Conservation (phyloP, 306 rosid genomes). For the Arachis hypogaea region DNA sequence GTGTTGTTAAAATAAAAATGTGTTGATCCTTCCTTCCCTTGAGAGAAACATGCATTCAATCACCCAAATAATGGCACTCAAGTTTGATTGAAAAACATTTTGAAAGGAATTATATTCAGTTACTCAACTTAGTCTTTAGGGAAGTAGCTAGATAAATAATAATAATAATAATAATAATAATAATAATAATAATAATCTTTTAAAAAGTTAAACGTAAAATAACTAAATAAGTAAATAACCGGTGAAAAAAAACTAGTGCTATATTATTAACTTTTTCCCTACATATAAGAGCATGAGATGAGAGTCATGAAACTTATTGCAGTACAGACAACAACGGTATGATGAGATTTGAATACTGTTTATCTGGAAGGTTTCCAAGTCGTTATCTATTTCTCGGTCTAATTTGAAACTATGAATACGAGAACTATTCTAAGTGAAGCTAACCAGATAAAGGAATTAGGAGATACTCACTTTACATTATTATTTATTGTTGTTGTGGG, state of each 20-base stretch:
- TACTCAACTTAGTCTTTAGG: not conserved
- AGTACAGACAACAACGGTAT: not conserved
- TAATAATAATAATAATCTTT: too few relatives aligned
- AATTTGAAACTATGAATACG: not conserved
- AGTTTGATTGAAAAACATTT: not conserved
- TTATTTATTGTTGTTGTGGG: not conserved
- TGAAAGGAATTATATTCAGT: not conserved
- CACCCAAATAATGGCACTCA: too few relatives aligned
- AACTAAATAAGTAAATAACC: not conserved
- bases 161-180: too few relatives aligned
- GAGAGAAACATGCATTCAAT: too few relatives aligned
- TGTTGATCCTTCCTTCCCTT: too few relatives aligned
- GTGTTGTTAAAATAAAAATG: too few relatives aligned
- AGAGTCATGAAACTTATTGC: not conserved
- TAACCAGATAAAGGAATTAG: constrained; percentile 7
- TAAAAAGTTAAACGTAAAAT: too few relatives aligned
- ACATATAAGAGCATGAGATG: not conserved
- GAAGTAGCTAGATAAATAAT: too few relatives aligned
- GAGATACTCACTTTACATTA: not conserved
- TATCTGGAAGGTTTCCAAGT: not conserved
- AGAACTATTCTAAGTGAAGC: constrained; percentile 9
- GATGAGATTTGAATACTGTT: not conserved
- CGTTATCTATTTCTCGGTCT: not conserved
- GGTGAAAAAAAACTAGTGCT: not conserved
- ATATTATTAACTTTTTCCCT: not conserved